Evolutionary conservation across 1,284 basidiomycete genomes (phyloP).

Genomic region (Cryptococcus depauperatus): DNA sequence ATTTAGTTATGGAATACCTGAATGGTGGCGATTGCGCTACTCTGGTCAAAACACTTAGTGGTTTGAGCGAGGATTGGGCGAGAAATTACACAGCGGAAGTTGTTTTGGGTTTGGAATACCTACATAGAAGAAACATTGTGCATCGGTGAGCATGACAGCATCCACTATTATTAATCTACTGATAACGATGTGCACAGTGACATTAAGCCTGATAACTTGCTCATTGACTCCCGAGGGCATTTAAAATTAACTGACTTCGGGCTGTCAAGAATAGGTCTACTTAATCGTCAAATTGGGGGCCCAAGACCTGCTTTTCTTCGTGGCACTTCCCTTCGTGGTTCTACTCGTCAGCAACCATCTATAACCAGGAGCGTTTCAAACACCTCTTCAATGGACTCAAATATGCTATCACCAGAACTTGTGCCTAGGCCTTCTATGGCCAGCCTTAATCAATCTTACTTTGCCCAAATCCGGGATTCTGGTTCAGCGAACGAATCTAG

Average conservation of each 20-base stretch:
- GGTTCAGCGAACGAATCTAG: constrained; percentile 67
- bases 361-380: constrained; percentile 57
- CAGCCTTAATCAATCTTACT: constrained; percentile 61
- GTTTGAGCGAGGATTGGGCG: constrained; percentile 91
- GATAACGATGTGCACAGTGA: constrained; percentile 56
- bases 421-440: constrained; percentile 47
- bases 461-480: constrained; percentile 44
- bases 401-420: constrained; percentile 41
- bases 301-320: constrained; percentile 50
- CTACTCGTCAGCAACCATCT: constrained; percentile 33
- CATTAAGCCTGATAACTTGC: constrained; percentile 93
- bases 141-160: constrained; percentile 74
- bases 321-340: constrained; percentile 37
- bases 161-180: constrained; percentile 2
- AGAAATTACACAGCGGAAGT: constrained; percentile 95
- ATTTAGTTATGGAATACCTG: constrained; percentile 96
- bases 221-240: constrained; percentile 93
- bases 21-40: constrained; percentile 97
- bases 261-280: constrained; percentile 87
- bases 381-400: constrained; percentile 55
- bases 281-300: constrained; percentile 87
- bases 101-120: constrained; percentile 85
- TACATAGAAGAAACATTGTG: constrained; percentile 88
- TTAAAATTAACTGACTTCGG: constrained; percentile 98
- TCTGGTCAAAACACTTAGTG: constrained; percentile 90